Evolutionary conservation across 2,329 filamentous ascomycete species (phyloP), one percentile per base, ranked within the genome.

Genomic region (Pleoardoris graminearum): DNA sequence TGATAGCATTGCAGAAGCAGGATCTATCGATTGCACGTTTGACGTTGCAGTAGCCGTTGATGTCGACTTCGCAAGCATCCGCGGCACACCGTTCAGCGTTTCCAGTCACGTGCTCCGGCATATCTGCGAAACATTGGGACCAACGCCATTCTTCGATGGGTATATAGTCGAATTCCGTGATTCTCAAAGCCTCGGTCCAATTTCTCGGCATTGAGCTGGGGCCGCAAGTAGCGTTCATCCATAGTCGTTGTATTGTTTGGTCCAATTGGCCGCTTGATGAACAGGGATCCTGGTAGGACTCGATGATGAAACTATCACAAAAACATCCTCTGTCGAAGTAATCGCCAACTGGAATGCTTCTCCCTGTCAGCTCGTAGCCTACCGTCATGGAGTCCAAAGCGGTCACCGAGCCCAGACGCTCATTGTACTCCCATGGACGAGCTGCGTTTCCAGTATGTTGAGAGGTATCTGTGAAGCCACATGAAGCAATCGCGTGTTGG

Each of bases 311-410:
- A 8, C 51, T 25, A 27, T 53, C 46, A 53, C 69, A 72, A 56
- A 73, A 69, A 52, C 69, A 73, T 49, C 47, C 23, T 54, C 59
- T 72, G 45, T 73, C 69, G 43, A 71, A 69, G 52, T 70, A 71
- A 21, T 65, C 49, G 30, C 62, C 64, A 45, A 59, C 29, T 30
- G 14, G 17, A 25, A 69, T 63, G 3, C 14, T 51, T 12, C 27
- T 33, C 11, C 44, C 10, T 21, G 62, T 66, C 21, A 69, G 59
- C 47, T 67, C 57, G 56, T 72, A 73, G 35, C 67, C 67, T n/a
- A 55, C 67, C n/a, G 65, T 69, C 54, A 70, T 62, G 42, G 35
- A 67, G 53, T 68, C 68, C 39, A 73, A 58, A 47, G 68, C 56
- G 32, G 67, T 49, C 42, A 72, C 67, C 19, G 69, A 67, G 8